Base-by-base conservation (phyloP, 2,329 filamentous ascomycete species). In the Huntiella abstrusa region DNA sequence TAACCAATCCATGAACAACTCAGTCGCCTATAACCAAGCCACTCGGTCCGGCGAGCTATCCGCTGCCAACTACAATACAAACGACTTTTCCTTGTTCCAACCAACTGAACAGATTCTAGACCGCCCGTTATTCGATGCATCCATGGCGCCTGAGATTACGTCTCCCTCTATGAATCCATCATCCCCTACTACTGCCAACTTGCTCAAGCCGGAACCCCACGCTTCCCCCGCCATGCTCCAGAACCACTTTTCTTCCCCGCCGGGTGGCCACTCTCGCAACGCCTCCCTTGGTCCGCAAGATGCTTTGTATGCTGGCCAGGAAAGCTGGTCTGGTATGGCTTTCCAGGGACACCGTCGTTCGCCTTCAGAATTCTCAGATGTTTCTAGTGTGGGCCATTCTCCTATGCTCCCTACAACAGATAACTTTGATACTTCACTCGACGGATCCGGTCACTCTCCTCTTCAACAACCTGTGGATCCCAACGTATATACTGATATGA, bases 331-430 rank as follows among this genome's bases (percentile, higher is more conserved):
- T 37, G 66, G 68, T 47, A 61, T 66, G 11, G 70, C 74, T 50
- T 95, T 93, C 57, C 80, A 83, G 53, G 69, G 74, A n/a, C 88
- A 95, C 58, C 74, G 86, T 54, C 76, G 87, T 56, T 78, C 75
- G 34, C 83, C 84, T 1, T 95, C 87, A n/a, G 88, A 95, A 54
- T 85, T 80, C 56, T 94, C 86, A 2, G 88, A 95, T 54, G 79
- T 94, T 4, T 94, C 80, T 4, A 93, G 85, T 13, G 83, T 79
- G 12, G 22, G 6, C 6, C 82, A 79, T 17, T 95, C 88, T 13
- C 88, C 88, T 3, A 85, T 84, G 56, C 64, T 94, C 48, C 73
- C 72, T 22, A 80, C 80, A 53, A 71, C 81, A 50, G 87, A 95
- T 55, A 75, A 67, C 52, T 92, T 93, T 56, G 86, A 94, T 15